Conservation (phyloP, 148 eudicot species). For the Drosera capensis region DNA sequence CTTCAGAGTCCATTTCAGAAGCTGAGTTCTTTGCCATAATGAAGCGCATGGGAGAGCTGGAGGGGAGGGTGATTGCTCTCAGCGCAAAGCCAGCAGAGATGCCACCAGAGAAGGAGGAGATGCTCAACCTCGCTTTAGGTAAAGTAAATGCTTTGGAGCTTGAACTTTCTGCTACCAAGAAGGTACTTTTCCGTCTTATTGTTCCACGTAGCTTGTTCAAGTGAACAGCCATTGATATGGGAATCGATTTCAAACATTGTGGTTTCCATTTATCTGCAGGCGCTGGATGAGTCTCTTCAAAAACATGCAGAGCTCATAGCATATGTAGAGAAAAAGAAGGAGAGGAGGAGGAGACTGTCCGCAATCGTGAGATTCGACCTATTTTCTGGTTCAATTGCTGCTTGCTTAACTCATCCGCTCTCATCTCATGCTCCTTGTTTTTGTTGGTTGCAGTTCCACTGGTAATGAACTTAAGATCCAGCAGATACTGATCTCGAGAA, state of each 20-base stretch:
- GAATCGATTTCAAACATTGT: neutral
- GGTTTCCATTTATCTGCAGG: conserved; percentile 23
- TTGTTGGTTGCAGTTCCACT: neutral
- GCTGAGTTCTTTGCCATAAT: conserved; percentile 47
- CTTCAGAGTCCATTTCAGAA: conserved; percentile 30
- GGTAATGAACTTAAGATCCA: neutral
- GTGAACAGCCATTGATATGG: neutral
- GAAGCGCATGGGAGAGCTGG: conserved; percentile 75
- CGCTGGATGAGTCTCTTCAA: conserved; percentile 50
- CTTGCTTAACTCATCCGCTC: neutral
- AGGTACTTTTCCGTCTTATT: conserved; percentile 22
- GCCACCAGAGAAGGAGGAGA: conserved; percentile 84
- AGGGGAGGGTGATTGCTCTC: conserved; percentile 58
- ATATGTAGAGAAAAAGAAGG: conserved; percentile 52
- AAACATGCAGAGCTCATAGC: conserved; percentile 56
- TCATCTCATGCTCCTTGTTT: neutral
- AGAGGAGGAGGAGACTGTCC: conserved; percentile 81
- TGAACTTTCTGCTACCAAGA: conserved; percentile 59
- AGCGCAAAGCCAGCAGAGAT: conserved; percentile 30
- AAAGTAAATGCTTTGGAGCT: conserved; percentile 64
- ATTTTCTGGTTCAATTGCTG: no score
- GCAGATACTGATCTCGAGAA: neutral
- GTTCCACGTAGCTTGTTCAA: neutral
- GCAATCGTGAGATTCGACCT: no score
- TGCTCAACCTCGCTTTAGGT: conserved; percentile 52